Conservation (phyloP, 805 yeast genomes). For the Ogataea saltuana region DNA sequence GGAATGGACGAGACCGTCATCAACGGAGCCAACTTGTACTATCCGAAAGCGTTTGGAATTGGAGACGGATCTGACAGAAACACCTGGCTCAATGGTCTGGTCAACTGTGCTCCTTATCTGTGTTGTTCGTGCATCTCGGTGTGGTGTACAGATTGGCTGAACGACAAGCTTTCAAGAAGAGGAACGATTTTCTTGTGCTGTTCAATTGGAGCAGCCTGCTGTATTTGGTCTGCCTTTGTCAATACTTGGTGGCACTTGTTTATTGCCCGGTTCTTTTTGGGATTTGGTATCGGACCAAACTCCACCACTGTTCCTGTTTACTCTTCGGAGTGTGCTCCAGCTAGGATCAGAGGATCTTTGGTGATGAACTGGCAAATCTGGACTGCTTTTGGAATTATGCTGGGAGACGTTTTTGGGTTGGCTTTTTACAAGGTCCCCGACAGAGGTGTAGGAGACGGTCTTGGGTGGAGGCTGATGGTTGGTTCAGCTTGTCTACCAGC, state of each 20-base stretch:
- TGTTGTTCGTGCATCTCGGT: constrained; percentile 62
- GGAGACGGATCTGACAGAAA: constrained; percentile 47
- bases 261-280: constrained; percentile 42
- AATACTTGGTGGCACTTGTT: constrained; percentile 69
- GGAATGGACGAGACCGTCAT: constrained; percentile 81
- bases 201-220: constrained; percentile 55
- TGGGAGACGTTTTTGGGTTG: constrained; percentile 43
- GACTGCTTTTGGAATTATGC: constrained; percentile 37
- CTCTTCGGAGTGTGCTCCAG: constrained; percentile 39
- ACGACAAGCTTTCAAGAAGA: constrained; percentile 60
- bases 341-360: constrained; percentile 36
- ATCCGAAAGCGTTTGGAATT: constrained; percentile 57
- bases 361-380: constrained; percentile 77
- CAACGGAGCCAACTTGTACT: constrained; percentile 68
- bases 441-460: constrained; percentile 38
- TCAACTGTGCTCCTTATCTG: constrained; percentile 71
- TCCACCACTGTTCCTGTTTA: constrained; percentile 41
- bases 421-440: constrained; percentile 39
- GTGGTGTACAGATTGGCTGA: constrained; percentile 64
- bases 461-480: constrained; percentile 58
- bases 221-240: constrained; percentile 69
- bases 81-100: constrained; percentile 60
- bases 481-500: constrained; percentile 44
- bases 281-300: constrained; percentile 39
- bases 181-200: constrained; percentile 68